These are phyloP conservation scores for Adenanthera pavonina DNA, from an alignment of 306 rosid species.

Conservation along the genomic window DNA sequence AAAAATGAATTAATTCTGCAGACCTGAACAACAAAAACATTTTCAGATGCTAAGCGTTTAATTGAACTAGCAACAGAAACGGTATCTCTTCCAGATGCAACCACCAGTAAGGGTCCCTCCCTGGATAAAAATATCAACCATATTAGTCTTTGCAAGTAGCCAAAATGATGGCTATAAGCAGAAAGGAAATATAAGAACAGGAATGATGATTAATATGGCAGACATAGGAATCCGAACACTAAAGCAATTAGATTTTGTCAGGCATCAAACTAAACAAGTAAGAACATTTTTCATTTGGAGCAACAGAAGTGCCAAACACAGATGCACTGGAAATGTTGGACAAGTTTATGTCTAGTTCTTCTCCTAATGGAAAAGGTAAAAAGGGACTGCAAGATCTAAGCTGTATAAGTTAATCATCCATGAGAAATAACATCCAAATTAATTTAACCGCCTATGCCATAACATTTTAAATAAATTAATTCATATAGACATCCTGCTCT, in stretches of 20 bases:
- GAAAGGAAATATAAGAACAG: conserved; percentile 23
- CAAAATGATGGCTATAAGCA: background rate
- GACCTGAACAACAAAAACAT: conserved; percentile 91
- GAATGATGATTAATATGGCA: conserved; percentile 21
- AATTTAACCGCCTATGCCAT: conserved; percentile 9
- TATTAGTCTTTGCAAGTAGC: conserved; percentile 19
- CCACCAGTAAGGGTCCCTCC: conserved; percentile 92
- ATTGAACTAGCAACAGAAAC: conserved; percentile 82
- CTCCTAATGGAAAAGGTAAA: background rate
- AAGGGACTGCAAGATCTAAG: background rate
- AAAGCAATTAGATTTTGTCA: conserved; percentile 20
- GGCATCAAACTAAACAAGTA: conserved; percentile 17
- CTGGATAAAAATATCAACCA: conserved; percentile 50
- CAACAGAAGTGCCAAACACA: conserved; percentile 23
- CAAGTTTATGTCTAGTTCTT: conserved; percentile 4
- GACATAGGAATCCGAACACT: conserved; percentile 7
- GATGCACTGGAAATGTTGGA: conserved; percentile 30
- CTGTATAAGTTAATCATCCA: conserved; percentile 6
- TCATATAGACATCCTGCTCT: conserved; percentile 10
- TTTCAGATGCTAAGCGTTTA: conserved; percentile 73
- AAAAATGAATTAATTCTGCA: conserved; percentile 38
- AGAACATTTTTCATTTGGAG: conserved; percentile 16
- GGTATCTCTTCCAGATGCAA: conserved; percentile 93
- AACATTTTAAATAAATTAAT: background rate
- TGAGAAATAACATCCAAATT: conserved; percentile 8